Evolutionary conservation across 1,284 basidiomycete species (phyloP).

Genomic region (Fistulina hepatica): DNA sequence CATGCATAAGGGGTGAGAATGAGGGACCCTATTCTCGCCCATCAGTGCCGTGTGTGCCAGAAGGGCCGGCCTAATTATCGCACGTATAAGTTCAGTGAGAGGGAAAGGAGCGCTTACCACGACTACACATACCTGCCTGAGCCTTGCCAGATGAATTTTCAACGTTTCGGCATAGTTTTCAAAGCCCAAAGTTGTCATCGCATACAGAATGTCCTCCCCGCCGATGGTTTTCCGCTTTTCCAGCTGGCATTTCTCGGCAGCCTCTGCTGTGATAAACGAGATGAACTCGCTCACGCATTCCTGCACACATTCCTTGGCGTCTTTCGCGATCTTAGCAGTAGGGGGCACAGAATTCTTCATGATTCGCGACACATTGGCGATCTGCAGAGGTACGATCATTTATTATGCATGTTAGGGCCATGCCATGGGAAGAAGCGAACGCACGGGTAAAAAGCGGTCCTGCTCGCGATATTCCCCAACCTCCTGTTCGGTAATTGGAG

Average conservation of each 20-base stretch:
- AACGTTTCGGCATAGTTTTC: constrained; percentile 90
- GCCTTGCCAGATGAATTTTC: constrained; percentile 83
- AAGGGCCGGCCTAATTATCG: too few species aligned
- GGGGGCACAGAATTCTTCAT: constrained; percentile 87
- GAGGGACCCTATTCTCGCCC: too few species aligned
- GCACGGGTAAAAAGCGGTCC: constrained; percentile 81
- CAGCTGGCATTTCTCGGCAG: constrained; percentile 77
- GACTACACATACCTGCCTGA: constrained; percentile 71
- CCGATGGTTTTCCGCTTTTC: constrained; percentile 76
- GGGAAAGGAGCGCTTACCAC: too few species aligned
- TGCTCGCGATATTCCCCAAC: constrained; percentile 88
- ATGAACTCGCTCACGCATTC: constrained; percentile 97
- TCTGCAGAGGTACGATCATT: constrained; percentile 34
- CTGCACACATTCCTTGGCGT: constrained; percentile 94
- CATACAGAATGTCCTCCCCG: constrained; percentile 84
- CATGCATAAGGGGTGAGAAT: too few species aligned
- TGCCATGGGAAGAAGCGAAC: constrained; percentile 26
- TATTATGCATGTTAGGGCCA: constrained; percentile 3
- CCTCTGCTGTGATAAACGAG: constrained; percentile 87
- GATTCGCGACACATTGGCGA: constrained; percentile 90
- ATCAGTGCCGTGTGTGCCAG: too few species aligned
- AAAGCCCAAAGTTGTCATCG: constrained; percentile 83
- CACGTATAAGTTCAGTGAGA: too few species aligned
- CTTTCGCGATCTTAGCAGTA: constrained; percentile 94
- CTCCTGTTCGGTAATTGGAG: constrained; percentile 80